Evolutionary conservation across 306 rosid species (phyloP), one percentile per base, ranked within the genome.

Genomic region (Quercus mongolica): DNA sequence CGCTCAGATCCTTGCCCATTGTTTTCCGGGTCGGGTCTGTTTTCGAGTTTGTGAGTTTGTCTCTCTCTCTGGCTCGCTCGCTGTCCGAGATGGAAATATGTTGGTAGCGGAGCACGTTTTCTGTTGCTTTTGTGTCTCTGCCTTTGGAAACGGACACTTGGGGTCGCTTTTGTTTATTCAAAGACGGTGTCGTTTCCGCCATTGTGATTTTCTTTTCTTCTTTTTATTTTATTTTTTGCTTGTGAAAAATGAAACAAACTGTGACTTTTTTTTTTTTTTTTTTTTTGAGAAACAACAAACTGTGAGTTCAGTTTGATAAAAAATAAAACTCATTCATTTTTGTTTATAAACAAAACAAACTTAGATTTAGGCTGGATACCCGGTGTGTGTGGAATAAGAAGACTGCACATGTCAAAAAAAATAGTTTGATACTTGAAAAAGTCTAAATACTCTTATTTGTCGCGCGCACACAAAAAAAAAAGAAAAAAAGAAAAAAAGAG

Each of bases 1-100:
- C 93, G 89, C 92, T 96, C 86, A 96, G 92, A 90, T 93, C 94
- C 69, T 91, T 93, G 14, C 98, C 98, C 99, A 95, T 94, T 82
- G 49, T 73, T 75, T 61, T 55, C 2, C 55, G 74, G 74, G 78
- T 74, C 77, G 78, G 83, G 79, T 80, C 78, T 73, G 72, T 76
- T 35, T 67, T 49, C 26, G 14, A 30, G 30, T 46, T 67, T 61
- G 18, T 11, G 6, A 20, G 17, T 1, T 17, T 23, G 5, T 10
- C 31, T 61, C 17, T 59, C 18, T 12, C 18, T 23, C 13, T 59
- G 52, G 0, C 35, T 46, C 33, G 51, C 9, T 71, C 41, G n/a
- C 58, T 71, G 35, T 46, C 33, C 15, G 41, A 71, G 59, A 71
- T 21, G 75, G 26, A 13, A 71, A 44, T 41, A 71, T 71, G 59